These are phyloP conservation scores for Calocera viscosa DNA, from an alignment of 768 basidiomycete genomes.

Conservation along the genomic window DNA sequence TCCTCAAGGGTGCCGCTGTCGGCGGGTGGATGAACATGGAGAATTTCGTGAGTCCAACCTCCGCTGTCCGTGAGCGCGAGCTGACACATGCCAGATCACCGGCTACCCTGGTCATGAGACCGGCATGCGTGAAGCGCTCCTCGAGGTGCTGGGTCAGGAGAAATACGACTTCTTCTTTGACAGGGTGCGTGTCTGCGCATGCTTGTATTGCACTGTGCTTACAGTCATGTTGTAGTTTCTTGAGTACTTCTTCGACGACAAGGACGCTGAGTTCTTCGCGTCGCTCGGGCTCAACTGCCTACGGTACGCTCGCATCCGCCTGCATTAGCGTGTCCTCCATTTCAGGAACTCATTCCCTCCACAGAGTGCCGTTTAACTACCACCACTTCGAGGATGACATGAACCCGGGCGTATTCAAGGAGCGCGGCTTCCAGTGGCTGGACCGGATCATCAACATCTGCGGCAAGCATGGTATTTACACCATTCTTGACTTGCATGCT, in stretches of 20 bases:
- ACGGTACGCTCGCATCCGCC: constrained; percentile 26
- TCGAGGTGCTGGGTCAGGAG: constrained; percentile 44
- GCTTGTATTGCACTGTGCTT: neutral
- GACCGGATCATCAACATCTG: constrained; percentile 69
- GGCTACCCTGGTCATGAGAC: constrained; percentile 73
- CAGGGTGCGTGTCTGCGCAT: constrained; percentile 38
- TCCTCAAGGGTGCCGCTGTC: constrained; percentile 61
- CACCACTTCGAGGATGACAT: constrained; percentile 66
- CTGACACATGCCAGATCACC: constrained; percentile 32
- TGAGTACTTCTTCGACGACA: constrained; percentile 69
- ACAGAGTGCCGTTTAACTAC: constrained; percentile 52
- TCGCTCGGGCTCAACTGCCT: constrained; percentile 70
- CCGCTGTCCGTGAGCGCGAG: too few species aligned
- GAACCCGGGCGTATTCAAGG: constrained; percentile 65
- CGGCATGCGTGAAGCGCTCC: constrained; percentile 62
- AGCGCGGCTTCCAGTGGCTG: constrained; percentile 65
- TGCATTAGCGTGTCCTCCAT: neutral
- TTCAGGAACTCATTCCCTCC: neutral
- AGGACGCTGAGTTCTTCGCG: constrained; percentile 65
- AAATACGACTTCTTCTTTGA: constrained; percentile 72
- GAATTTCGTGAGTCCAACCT: constrained; percentile 28
- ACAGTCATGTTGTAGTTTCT: constrained; percentile 41
- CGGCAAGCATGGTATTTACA: constrained; percentile 57
- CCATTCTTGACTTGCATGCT: constrained; percentile 70
- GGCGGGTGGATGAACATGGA: constrained; percentile 77